Evolutionary conservation across 495 filamentous ascomycete genomes (phyloP), one percentile per base, ranked within the genome.

Genomic region (Penicillium atrosanguineum): DNA sequence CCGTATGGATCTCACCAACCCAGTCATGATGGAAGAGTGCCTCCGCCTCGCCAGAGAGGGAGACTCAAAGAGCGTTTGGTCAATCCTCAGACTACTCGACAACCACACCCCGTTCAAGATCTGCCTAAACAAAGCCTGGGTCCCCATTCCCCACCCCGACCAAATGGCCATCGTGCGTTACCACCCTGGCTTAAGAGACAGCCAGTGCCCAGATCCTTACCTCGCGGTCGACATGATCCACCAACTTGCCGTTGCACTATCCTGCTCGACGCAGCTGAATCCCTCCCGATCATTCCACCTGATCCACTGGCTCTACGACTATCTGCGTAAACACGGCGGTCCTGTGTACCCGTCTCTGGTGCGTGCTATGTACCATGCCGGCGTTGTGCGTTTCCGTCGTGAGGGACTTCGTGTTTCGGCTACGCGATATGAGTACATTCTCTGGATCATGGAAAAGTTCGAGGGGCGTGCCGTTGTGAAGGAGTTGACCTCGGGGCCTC

Each of bases 331-430:
- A 37, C 69, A 77, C 46, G 53, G 63, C 38, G 73, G 65, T 7
- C 75, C 74, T 26, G 62, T 78, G n/a, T 56, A 67, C 38, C 69
- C 72, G 2, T 52, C 55, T 15, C 46, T 79, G 23, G 70, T 67
- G 9, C 73, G 75, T 20, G 72, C 77, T 4, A 57, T 79, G 67
- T 75, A 75, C 48, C 73, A 78, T 63, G 74, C 74, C 41, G 77
- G 73, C 23, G 61, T 79, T 18, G 69, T 70, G 15, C 61, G 77
- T 9, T 73, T 61, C 49, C 69, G 71, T 34, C 58, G 66, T 19
- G 63, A 64, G 20, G 70, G 68, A 8, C 52, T 43, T 3, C 55
- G 55, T 12, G 57, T 79, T 3, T 50, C 68, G 5, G 37, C 43
- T 6, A 50, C 49, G 42, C 69, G 64, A 47, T 69, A 73, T 55